Conservation (phyloP, 768 basidiomycete species). For the Russula abietina region DNA sequence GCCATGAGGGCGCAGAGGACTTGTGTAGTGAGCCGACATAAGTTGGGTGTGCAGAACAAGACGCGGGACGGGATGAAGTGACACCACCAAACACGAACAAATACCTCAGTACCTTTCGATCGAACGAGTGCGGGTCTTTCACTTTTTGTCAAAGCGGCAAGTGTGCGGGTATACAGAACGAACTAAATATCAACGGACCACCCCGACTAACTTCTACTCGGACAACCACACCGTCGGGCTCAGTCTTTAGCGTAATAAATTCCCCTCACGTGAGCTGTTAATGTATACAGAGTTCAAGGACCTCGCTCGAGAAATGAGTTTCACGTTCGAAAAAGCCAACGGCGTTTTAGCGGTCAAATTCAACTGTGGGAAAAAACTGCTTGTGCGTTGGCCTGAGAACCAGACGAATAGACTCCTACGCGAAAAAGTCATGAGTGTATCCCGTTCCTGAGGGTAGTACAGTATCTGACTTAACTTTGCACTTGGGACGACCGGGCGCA, state of each 20-base stretch:
- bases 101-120: conserved; percentile 1
- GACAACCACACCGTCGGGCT: background rate
- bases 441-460: background rate
- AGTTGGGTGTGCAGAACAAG: background rate
- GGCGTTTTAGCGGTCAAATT: background rate
- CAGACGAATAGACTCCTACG: background rate
- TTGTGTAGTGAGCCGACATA: conserved; percentile 12
- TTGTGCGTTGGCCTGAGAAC: background rate
- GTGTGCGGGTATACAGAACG: conserved; percentile 13
- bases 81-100: conserved; percentile 8
- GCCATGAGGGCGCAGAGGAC: conserved; percentile 21
- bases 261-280: background rate
- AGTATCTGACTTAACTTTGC: background rate
- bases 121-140: conserved; percentile 1
- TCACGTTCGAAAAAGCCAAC: background rate
- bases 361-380: background rate
- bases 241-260: conserved; percentile 6
- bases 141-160: conserved; percentile 11
- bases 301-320: background rate
- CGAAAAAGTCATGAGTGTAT: background rate
- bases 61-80: background rate
- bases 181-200: conserved; percentile 5
- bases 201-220: conserved; percentile 4
- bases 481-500: background rate
- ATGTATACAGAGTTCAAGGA: background rate